phyloP scores from a whole-genome alignment of 257 asterid species.

The Phtheirospermum japonicum region DNA sequence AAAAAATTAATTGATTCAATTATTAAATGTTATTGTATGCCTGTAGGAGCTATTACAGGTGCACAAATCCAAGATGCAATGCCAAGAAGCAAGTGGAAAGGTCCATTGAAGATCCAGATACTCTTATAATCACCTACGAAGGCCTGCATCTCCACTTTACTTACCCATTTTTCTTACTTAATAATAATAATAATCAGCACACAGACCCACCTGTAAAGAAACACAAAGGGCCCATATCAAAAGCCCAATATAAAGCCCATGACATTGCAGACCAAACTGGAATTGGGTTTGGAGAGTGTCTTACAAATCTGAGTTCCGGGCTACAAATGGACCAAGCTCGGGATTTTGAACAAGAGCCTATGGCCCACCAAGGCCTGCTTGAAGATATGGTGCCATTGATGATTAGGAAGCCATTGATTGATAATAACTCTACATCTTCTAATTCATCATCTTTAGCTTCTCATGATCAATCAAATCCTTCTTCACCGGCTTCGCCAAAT shows the following conservation, averaged over 20 bases:
- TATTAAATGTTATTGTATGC: neutral
- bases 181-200: conserved; percentile 16
- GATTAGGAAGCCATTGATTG: conserved; percentile 51
- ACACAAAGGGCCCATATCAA: conserved; percentile 34
- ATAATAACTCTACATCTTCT: conserved; percentile 30
- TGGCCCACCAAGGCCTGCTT: conserved; percentile 64
- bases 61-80: conserved; percentile 81
- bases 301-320: neutral
- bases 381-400: conserved; percentile 83
- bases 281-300: conserved; percentile 27
- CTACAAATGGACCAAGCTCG: conserved; percentile 15
- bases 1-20: neutral
- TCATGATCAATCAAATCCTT: conserved; percentile 34
- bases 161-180: conserved; percentile 49
- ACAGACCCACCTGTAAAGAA: conserved; percentile 54
- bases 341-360: conserved; percentile 18
- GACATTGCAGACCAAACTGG: neutral
- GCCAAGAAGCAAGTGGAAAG: conserved; percentile 91
- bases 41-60: conserved; percentile 81
- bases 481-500: conserved; percentile 60
- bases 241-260: conserved; percentile 27
- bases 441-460: conserved; percentile 51
- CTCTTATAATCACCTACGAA: conserved; percentile 70
- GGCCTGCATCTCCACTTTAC: conserved; percentile 92
- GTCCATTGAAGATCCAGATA: conserved; percentile 67